These are phyloP conservation scores for Suhomyces prunicola DNA, from an alignment of 805 yeast species.

Conservation along the genomic window DNA sequence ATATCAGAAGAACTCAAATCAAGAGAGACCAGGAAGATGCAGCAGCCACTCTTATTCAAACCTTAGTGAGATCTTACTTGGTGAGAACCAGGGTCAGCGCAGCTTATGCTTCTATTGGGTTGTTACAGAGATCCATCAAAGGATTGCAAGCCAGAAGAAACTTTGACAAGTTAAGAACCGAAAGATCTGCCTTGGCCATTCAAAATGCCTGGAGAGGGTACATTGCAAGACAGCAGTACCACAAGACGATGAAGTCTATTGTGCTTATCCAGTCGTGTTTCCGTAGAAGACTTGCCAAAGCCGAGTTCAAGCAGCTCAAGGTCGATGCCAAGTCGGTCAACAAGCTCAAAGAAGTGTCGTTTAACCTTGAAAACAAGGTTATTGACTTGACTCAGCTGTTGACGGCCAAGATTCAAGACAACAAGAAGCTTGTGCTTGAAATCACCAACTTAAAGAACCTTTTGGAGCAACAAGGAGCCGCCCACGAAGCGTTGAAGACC, in stretches of 20 bases:
- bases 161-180: slow-evolving; percentile 47
- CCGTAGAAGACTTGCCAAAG: slow-evolving; percentile 72
- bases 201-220: slow-evolving; percentile 75
- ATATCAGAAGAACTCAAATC: slow-evolving; percentile 51
- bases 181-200: slow-evolving; percentile 63
- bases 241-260: slow-evolving; percentile 49
- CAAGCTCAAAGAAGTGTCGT: slow-evolving; percentile 87
- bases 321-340: slow-evolving; percentile 91
- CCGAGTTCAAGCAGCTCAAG: slow-evolving; percentile 60
- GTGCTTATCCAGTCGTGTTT: slow-evolving; percentile 72
- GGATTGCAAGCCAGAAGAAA: slow-evolving; percentile 55
- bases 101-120: slow-evolving; percentile 36
- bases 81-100: slow-evolving; percentile 40
- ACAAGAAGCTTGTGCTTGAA: slow-evolving; percentile 64
- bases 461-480: slow-evolving; percentile 52
- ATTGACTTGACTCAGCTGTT: slow-evolving; percentile 87
- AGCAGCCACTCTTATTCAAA: slow-evolving; percentile 73
- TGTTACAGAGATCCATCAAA: slow-evolving; percentile 47
- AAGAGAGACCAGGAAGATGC: slow-evolving; percentile 52
- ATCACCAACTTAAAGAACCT: slow-evolving; percentile 45
- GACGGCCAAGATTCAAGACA: slow-evolving; percentile 76
- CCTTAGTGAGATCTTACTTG: slow-evolving; percentile 53
- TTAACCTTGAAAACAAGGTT: slow-evolving; percentile 94
- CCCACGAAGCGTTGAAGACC: slow-evolving; percentile 52
- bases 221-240: slow-evolving; percentile 53